Percentiles rank a stretch among this genome's conserved stretches.
Conservation (phyloP, 192 early-diverging fungal species). For the Gonapodya sp. region DNA sequence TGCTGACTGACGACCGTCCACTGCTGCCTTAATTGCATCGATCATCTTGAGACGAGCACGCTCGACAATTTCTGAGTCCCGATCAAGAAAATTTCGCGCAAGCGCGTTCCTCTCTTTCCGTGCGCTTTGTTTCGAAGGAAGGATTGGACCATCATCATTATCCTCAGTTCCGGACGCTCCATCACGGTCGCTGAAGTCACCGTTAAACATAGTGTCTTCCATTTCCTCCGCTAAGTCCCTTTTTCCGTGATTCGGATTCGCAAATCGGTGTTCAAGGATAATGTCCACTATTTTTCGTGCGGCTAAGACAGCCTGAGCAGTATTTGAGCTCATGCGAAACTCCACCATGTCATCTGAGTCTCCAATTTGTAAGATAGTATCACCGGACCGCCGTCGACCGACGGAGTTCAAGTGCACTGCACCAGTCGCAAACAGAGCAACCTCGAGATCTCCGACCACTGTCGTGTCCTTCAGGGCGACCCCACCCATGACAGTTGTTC, state of each 20-base stretch:
- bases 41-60: too few species aligned
- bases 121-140: too few species aligned
- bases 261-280: not conserved
- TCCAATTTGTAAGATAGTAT: not conserved
- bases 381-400: not conserved
- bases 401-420: not conserved
- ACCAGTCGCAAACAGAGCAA: not conserved
- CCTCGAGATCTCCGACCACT: not conserved
- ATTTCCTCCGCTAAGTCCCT: too few species aligned
- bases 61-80: too few species aligned
- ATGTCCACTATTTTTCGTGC: not conserved
- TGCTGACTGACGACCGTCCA: too few species aligned
- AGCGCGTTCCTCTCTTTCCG: too few species aligned
- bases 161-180: not conserved
- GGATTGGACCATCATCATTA: too few species aligned
- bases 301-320: not conserved
- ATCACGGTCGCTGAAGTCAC: not conserved
- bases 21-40: too few species aligned
- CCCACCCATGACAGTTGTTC: not conserved
- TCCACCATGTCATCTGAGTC: not conserved
- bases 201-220: not conserved
- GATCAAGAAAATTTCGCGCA: too few species aligned
- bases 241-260: not conserved
- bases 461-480: not conserved
- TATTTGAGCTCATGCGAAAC: not conserved